A percentile compares a stretch with the other conserved stretches of the same genome.
Evolutionary conservation across 192 early-diverging fungal genomes (phyloP).

Genomic region (Mortierella alpina): DNA sequence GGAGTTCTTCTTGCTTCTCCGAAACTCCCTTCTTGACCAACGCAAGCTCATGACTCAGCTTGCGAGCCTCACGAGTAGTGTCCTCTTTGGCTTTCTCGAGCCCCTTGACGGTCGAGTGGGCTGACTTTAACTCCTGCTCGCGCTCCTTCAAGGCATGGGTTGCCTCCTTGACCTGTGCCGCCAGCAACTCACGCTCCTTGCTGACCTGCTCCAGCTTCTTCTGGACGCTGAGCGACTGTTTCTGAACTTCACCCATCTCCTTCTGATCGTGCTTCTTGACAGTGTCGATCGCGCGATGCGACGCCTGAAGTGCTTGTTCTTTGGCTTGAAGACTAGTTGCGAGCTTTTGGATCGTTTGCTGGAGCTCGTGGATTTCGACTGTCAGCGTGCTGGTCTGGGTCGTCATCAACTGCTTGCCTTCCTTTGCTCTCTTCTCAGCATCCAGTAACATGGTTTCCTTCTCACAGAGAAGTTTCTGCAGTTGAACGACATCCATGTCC

Average conservation of each 20-base stretch:
- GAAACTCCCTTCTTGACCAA: background rate
- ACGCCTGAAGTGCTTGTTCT: background rate
- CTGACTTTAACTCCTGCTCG: background rate
- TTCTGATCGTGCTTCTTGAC: background rate
- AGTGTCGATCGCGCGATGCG: background rate
- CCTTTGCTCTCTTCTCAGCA: background rate
- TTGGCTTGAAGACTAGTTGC: background rate
- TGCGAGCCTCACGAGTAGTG: background rate
- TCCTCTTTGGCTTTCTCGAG: constrained; percentile 7
- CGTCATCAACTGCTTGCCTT: background rate
- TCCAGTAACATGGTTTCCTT: background rate
- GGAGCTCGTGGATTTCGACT: background rate
- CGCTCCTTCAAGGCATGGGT: background rate
- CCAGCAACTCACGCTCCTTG: constrained; percentile 5
- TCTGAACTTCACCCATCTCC: background rate
- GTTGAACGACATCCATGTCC: constrained; percentile 7
- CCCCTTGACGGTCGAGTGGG: constrained; percentile 3
- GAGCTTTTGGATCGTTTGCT: background rate
- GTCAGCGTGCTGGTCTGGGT: background rate
- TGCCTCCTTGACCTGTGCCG: background rate
- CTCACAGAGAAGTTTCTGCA: constrained; percentile 5
- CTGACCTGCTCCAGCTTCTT: background rate
- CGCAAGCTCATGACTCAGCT: background rate
- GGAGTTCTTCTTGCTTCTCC: constrained; percentile 6
- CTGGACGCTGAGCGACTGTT: background rate